These are phyloP conservation scores for Leccinum huronense DNA, from an alignment of 1,284 basidiomycete species.

Conservation along the genomic window DNA sequence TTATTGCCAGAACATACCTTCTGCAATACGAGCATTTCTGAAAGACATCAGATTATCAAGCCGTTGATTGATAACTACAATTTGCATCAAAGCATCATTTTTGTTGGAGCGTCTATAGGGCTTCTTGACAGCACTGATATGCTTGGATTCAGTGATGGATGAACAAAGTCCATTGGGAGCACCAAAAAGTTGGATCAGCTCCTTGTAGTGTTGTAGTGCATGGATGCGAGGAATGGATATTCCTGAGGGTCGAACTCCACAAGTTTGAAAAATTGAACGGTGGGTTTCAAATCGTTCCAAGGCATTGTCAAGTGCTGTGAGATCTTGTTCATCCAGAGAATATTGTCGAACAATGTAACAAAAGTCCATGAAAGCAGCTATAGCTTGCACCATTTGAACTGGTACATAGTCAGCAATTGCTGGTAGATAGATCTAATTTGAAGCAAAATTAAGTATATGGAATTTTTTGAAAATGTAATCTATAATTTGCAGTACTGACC, in stretches of 20 bases:
- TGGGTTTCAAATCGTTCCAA: background rate
- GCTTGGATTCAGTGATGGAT: background rate
- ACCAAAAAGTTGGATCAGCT: background rate
- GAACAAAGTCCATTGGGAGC: background rate
- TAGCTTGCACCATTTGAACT: constrained; percentile 11
- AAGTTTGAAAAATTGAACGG: background rate
- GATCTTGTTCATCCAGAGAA: background rate
- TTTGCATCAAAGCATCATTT: background rate
- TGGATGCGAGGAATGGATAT: background rate
- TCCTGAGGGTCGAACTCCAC: background rate
- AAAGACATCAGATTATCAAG: background rate
- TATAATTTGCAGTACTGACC: background rate
- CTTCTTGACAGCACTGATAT: background rate
- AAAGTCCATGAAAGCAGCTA: constrained; percentile 15
- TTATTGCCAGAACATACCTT: too few species aligned
- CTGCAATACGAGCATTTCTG: background rate
- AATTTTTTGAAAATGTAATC: background rate
- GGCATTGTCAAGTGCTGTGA: background rate
- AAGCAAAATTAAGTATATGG: background rate
- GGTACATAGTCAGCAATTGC: constrained; percentile 18
- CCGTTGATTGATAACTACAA: background rate
- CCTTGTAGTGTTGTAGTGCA: background rate
- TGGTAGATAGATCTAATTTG: constrained; percentile 13
- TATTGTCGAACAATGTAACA: constrained; percentile 5
- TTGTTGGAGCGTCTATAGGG: background rate